These are phyloP conservation scores for Morella rubra DNA, from an alignment of 306 rosid genomes.

Conservation along the genomic window DNA sequence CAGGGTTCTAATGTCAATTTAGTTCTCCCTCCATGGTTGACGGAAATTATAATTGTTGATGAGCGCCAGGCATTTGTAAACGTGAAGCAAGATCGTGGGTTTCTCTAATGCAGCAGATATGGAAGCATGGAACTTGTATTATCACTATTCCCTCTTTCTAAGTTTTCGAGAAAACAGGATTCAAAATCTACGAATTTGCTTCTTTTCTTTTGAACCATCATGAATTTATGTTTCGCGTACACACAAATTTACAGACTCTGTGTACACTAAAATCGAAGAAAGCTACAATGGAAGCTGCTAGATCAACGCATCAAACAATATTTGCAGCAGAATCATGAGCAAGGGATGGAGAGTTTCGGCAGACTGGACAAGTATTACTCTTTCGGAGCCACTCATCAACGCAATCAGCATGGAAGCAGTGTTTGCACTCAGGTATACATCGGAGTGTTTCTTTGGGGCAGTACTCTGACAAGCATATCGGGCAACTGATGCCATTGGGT, in stretches of 20 bases:
- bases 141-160: no score
- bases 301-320: constrained; percentile 2
- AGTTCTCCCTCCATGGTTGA: no score
- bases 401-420: constrained; percentile 74
- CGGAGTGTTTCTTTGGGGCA: constrained; percentile 55
- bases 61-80: no score
- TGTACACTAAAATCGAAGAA: background rate
- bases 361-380: constrained; percentile 60
- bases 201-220: no score
- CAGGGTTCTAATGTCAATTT: no score
- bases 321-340: constrained; percentile 33
- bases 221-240: background rate
- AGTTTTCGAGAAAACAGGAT: no score
- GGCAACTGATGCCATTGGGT: constrained; percentile 48
- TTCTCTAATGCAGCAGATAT: no score
- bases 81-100: no score
- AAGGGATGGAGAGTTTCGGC: constrained; percentile 59
- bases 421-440: constrained; percentile 74
- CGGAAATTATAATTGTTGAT: no score
- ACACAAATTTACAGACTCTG: background rate
- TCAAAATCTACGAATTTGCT: background rate
- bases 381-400: constrained; percentile 70
- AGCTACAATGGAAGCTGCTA: background rate
- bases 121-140: no score
- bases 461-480: constrained; percentile 74